These are phyloP conservation scores for Infundibulicybe gibba DNA, from an alignment of 768 basidiomycete species.

Conservation along the genomic window DNA sequence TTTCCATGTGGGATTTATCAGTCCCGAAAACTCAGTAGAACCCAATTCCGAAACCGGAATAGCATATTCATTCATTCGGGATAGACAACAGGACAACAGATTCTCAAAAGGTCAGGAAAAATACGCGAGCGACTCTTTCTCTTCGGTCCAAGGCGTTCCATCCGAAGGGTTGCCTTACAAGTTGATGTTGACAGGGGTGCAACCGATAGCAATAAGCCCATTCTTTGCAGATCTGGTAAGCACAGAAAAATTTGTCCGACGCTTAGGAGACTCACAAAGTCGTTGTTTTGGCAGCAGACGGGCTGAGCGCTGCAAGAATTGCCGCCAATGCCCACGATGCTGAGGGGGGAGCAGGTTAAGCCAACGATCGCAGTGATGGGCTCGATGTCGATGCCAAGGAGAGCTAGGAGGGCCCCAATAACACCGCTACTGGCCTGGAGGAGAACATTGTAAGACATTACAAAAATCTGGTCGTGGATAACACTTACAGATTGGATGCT, in stretches of 20 bases:
- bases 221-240: background rate
- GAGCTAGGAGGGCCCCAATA: background rate
- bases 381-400: background rate
- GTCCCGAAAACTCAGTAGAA: too few species aligned
- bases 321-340: background rate
- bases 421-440: background rate
- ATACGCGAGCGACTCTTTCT: too few species aligned
- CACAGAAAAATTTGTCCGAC: background rate
- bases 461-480: background rate
- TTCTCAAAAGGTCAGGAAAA: too few species aligned
- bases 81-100: too few species aligned
- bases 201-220: background rate
- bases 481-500: background rate
- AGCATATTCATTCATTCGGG: too few species aligned
- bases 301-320: background rate
- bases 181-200: background rate
- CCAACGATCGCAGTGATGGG: background rate
- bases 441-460: background rate
- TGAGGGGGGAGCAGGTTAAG: background rate
- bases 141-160: too few species aligned
- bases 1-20: too few species aligned
- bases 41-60: too few species aligned
- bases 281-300: background rate
- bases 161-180: background rate
- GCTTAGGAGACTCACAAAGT: background rate